phyloP scores from a whole-genome alignment of 495 filamentous ascomycete species.

The Talaromyces stipitatus region DNA sequence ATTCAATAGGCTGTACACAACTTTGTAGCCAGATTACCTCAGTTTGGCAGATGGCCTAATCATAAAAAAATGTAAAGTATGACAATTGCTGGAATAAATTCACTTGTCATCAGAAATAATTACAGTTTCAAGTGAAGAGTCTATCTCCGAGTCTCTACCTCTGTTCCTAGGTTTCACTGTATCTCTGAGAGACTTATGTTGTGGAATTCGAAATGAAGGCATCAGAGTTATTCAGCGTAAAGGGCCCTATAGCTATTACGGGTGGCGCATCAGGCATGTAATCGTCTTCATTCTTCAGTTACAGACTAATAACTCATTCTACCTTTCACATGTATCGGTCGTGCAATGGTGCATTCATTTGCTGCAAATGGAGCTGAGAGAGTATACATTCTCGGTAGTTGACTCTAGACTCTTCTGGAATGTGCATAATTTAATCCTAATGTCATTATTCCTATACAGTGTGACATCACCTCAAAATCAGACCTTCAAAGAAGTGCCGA shows the following conservation, averaged over 20 bases:
- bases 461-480: constrained; percentile 36
- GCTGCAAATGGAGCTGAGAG: constrained; percentile 54
- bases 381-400: constrained; percentile 63
- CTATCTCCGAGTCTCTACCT: background rate
- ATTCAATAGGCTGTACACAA: too few species aligned
- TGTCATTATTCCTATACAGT: constrained; percentile 29
- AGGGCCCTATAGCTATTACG: constrained; percentile 55
- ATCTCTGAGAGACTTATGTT: background rate
- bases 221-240: constrained; percentile 42
- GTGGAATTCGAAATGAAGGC: background rate
- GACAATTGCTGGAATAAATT: background rate
- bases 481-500: constrained; percentile 22
- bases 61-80: too few species aligned
- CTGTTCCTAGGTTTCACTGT: background rate
- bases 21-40: too few species aligned
- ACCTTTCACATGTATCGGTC: constrained; percentile 47
- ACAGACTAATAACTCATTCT: background rate
- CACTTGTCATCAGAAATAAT: background rate
- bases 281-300: background rate
- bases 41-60: too few species aligned
- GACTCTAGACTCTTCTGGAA: constrained; percentile 42
- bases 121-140: background rate
- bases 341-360: constrained; percentile 57
- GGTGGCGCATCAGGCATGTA: constrained; percentile 49
- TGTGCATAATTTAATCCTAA: constrained; percentile 19